Evolutionary conservation across 2,329 filamentous ascomycete species (phyloP), one percentile per base, ranked within the genome.

Genomic region (Penicillium sp.): DNA sequence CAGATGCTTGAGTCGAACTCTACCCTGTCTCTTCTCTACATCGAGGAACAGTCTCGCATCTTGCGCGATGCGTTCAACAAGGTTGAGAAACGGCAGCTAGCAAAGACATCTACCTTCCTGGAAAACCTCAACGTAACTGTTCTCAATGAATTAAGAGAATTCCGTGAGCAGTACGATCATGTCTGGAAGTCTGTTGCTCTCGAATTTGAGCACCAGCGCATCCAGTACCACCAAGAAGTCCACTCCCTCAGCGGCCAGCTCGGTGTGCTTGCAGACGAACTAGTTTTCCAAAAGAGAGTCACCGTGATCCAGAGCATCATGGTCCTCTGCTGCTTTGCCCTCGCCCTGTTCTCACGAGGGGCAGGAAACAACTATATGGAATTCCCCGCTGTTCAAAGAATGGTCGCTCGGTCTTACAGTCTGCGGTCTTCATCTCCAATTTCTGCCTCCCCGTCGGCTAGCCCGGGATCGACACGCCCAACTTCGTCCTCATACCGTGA

Each of bases 151-250:
- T 79, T 96, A 36, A 85, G 85, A 60, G 85, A 83, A 49, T 88
- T 94, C 61, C 85, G 91, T 51, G 85, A 87, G 57, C 90, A 97
- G 72, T 97, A 97, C 73, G 93, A 97, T 70, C 91, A 97, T 69
- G 87, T 97, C 13, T 97, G 93, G 92, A 92, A 96, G 74, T 93
- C 90, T 21, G 97, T 95, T 11, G 88, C 97, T 23, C 87, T 96
- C 54, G 92, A 95, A 31, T 84, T 97, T 15, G 92, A 97, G 71
- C 87, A 87, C 41, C 93, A 97, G 72, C 87, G 91, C 41, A 89
- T 96, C 69, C 87, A 91, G 65, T 90, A 90, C 16, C 86, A 92
- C 68, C 83, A 86, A 54, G 92, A 97, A 70, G 88, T 96, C 59
- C 81, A 92, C 41, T 92, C 92, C 3, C 82, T 97, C 52, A 90